phyloP scores from a whole-genome alignment of 352 stramenopile genomes.

The Pythium apleroticum region DNA sequence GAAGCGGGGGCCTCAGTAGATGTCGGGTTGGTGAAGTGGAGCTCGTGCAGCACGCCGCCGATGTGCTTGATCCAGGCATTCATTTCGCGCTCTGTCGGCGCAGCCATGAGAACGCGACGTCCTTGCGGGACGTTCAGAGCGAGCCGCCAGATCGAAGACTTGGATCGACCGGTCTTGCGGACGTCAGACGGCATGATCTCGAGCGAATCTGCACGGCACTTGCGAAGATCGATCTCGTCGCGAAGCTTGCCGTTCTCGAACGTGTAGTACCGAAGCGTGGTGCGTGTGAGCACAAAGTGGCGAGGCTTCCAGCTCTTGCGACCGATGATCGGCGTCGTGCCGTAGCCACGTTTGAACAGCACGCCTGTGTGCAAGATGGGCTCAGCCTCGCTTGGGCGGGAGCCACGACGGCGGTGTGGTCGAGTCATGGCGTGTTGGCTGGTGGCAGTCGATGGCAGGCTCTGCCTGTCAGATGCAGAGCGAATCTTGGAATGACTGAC shows the following conservation, averaged over 20 bases:
- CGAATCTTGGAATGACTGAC: not conserved
- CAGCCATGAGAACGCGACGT: slow-evolving; percentile 60
- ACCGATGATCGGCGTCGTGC: slow-evolving; percentile 43
- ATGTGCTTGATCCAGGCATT: slow-evolving; percentile 84
- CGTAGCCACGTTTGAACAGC: slow-evolving; percentile 75
- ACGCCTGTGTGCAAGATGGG: slow-evolving; percentile 57
- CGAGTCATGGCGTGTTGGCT: not conserved
- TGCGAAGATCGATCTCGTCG: slow-evolving; percentile 65
- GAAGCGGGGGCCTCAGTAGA: not conserved
- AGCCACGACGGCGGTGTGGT: not conserved
- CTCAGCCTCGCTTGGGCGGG: not conserved
- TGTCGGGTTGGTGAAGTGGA: not conserved
- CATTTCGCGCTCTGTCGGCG: slow-evolving; percentile 82
- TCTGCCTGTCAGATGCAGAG: not conserved
- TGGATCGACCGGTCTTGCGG: slow-evolving; percentile 72
- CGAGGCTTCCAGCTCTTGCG: slow-evolving; percentile 80
- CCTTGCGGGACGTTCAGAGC: slow-evolving; percentile 58
- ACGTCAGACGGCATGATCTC: slow-evolving; percentile 80
- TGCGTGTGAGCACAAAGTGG: slow-evolving; percentile 69
- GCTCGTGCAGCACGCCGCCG: slow-evolving; percentile 1
- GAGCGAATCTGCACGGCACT: slow-evolving; percentile 58
- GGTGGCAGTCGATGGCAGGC: no score
- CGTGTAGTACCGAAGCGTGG: slow-evolving; percentile 69
- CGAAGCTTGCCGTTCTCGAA: slow-evolving; percentile 80
- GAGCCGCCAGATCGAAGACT: slow-evolving; percentile 77